Base-by-base conservation (phyloP, 345 rosid species). In the Clausena lansium region DNA sequence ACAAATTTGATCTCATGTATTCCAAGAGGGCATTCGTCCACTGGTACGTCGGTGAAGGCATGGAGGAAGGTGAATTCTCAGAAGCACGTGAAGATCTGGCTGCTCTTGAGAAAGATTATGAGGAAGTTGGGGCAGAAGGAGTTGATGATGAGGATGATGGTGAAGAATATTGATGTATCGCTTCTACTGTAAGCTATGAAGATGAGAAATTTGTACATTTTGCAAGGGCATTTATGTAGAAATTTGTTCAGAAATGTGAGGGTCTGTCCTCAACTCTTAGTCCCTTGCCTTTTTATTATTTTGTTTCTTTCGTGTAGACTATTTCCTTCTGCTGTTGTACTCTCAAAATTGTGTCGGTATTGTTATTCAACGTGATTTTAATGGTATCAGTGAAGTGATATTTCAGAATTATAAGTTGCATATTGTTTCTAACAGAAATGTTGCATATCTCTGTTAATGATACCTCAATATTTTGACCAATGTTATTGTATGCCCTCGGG, bases 21-120 rank as follows among this genome's bases (percentile, higher is more conserved):
- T 74, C 93, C 0, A 89, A 89, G 87, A 88, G 93, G 75, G 91
- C 93, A 6, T 89, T 89, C 27, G 93, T 89, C 55, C 93, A 90
- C 85, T 90, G 93, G 93, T 90, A 90, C 14, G 93, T 88, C 0
- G 93, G 93, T 77, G 93, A 86, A 68, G 93, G 93, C 45, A 90
- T 90, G 93, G 91, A 90, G 80, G 93, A 90, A 83, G 93, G 93
- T 54, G 93, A 90, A 36, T 90, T 90, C 84, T 90, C 93, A 0
- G 93, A 90, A 84, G 93, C 93, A 2, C 89, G 91, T 54, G 93
- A 90, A 63, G 93, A 90, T 81, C 83, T 89, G 78, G 87, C 87
- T 52, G 87, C 87, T 36, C 83, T 85, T 0, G 87, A 82, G 87
- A 82, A 82, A 69, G 87, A 90, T 79, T 88, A 90, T 2, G 93